These are phyloP conservation scores for Apiotrichum porosum DNA, from an alignment of 1,284 basidiomycete species.

Conservation along the genomic window DNA sequence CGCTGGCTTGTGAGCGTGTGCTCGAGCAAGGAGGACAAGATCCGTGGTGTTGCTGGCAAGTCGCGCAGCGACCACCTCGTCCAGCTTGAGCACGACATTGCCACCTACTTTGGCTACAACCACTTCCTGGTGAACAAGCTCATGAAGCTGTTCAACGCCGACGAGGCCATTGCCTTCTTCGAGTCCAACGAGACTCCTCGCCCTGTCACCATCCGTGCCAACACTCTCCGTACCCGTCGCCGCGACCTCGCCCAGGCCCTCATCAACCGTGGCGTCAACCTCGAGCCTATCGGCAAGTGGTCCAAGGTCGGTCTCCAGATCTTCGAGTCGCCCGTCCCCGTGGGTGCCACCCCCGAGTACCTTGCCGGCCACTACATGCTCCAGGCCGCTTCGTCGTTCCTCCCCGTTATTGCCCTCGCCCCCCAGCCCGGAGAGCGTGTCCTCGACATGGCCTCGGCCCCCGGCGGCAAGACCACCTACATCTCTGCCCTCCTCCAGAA, in stretches of 20 bases:
- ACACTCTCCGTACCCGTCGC: conserved; percentile 88
- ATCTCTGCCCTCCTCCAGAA: conserved; percentile 96
- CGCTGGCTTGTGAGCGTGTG: conserved; percentile 79
- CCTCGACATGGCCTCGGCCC: conserved; percentile 97
- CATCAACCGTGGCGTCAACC: conserved; percentile 91
- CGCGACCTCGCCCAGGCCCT: conserved; percentile 91
- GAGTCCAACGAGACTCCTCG: conserved; percentile 95
- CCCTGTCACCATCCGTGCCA: conserved; percentile 96
- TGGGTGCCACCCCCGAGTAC: conserved; percentile 97
- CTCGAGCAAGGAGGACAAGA: conserved; percentile 65
- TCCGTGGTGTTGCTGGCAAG: conserved; percentile 57
- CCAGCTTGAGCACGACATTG: conserved; percentile 82
- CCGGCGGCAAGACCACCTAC: conserved; percentile 96
- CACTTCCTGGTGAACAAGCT: conserved; percentile 91
- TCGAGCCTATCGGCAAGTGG: conserved; percentile 99
- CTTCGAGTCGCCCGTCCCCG: conserved; percentile 92
- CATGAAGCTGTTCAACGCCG: conserved; percentile 86
- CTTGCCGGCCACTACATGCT: conserved; percentile 99
- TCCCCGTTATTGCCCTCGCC: conserved; percentile 93
- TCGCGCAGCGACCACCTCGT: conserved; percentile 83
- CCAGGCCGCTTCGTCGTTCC: conserved; percentile 96
- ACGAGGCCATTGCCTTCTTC: conserved; percentile 97
- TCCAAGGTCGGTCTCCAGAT: conserved; percentile 96
- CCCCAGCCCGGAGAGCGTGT: conserved; percentile 92
- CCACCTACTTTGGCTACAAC: conserved; percentile 96